Conservation (phyloP, 1,284 basidiomycete species). For the Grifola frondosa region DNA sequence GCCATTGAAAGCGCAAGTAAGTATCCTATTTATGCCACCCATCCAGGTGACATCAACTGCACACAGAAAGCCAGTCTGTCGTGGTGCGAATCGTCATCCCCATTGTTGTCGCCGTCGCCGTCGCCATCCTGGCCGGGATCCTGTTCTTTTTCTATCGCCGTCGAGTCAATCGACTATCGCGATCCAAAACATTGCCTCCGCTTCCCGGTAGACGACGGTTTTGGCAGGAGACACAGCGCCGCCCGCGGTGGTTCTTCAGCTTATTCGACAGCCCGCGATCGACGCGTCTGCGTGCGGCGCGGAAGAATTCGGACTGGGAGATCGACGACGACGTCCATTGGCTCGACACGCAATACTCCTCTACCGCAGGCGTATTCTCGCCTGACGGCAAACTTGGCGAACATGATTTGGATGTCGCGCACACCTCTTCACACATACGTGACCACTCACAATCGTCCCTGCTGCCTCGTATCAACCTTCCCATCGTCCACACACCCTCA, state of each 20-base stretch:
- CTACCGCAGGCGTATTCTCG: background rate
- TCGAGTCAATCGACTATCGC: constrained; percentile 1
- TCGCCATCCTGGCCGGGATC: constrained; percentile 10
- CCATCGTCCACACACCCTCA: constrained; percentile 14
- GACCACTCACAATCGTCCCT: constrained; percentile 14
- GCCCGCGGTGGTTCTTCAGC: constrained; percentile 4
- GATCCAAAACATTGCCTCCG: constrained; percentile 3
- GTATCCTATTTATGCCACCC: constrained; percentile 1
- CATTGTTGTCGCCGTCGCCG: constrained; percentile 15
- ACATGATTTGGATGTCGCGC: constrained; percentile 6
- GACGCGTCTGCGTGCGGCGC: constrained; percentile 5
- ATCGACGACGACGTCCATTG: constrained; percentile 15
- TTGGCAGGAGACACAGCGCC: constrained; percentile 1
- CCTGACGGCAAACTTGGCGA: background rate
- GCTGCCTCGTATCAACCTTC: constrained; percentile 11
- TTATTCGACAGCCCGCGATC: constrained; percentile 4
- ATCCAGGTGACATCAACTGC: background rate
- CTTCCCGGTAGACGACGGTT: background rate
- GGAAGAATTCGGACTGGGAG: constrained; percentile 14
- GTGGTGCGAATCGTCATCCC: constrained; percentile 20
- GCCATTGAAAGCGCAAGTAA: background rate
- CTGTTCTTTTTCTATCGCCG: constrained; percentile 13
- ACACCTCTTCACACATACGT: constrained; percentile 9
- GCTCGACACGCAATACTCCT: too few species aligned
- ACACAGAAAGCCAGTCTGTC: background rate